These are phyloP conservation scores for Aureobasidium sp. DNA, from an alignment of 2,329 filamentous ascomycete species.

Conservation along the genomic window DNA sequence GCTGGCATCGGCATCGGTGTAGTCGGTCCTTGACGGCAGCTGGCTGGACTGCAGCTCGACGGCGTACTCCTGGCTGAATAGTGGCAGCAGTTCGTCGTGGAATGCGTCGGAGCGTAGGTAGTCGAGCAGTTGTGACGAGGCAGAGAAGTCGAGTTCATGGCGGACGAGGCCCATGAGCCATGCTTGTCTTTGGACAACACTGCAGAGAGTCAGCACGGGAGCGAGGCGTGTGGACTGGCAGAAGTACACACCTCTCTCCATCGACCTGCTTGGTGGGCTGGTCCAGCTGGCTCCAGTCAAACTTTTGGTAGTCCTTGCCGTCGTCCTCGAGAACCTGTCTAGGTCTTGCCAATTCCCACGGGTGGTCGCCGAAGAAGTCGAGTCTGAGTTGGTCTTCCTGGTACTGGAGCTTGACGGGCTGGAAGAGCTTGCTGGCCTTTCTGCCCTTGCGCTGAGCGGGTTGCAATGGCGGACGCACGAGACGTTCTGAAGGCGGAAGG, in stretches of 20 bases:
- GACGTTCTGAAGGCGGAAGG: constrained; percentile 53
- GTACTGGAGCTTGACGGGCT: constrained; percentile 69
- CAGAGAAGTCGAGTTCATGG: constrained; percentile 7
- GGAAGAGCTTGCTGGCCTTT: constrained; percentile 70
- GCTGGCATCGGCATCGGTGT: neutral
- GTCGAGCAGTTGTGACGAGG: neutral
- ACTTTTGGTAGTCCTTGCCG: constrained; percentile 68
- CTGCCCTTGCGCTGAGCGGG: constrained; percentile 44
- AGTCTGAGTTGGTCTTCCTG: constrained; percentile 74
- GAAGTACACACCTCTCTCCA: constrained; percentile 64
- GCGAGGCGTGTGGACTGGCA: too few relatives aligned
- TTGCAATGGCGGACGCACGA: constrained; percentile 49
- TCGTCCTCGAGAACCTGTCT: constrained; percentile 77
- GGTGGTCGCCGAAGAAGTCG: constrained; percentile 87
- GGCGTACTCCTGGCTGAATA: neutral
- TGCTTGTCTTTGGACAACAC: constrained; percentile 85
- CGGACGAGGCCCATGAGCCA: constrained; percentile 57
- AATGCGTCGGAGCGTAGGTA: neutral
- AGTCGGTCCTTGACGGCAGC: neutral
- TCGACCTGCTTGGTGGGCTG: constrained; percentile 71
- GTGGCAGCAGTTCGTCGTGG: neutral
- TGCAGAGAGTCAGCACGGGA: constrained; percentile 33
- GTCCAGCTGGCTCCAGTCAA: constrained; percentile 69
- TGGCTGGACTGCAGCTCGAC: neutral
- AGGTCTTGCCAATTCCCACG: constrained; percentile 91